phyloP scores from a whole-genome alignment of 176 grass and related monocot species.

The Themeda triandra region DNA sequence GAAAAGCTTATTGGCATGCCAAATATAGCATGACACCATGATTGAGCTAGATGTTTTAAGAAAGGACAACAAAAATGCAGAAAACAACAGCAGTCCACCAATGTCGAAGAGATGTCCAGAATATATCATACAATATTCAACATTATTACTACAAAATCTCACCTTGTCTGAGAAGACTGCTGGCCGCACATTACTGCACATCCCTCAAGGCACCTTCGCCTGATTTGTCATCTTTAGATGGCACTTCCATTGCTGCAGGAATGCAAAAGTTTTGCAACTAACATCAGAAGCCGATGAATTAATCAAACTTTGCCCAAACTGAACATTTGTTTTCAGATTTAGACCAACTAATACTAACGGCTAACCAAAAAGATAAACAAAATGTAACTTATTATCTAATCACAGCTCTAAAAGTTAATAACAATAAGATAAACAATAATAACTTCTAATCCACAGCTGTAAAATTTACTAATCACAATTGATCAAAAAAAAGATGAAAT shows the following conservation, averaged over 20 bases:
- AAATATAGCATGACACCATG: no score
- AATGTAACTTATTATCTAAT: no score
- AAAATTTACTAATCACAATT: not conserved
- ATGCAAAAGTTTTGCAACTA: not conserved
- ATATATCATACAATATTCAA: not conserved
- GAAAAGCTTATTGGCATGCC: no score
- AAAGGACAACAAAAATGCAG: not conserved
- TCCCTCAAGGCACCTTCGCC: not conserved
- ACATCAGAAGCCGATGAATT: not conserved
- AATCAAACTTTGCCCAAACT: not conserved
- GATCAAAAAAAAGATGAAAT: no score
- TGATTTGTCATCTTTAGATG: not conserved
- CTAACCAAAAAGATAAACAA: no score
- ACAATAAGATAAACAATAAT: no score
- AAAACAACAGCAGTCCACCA: not conserved
- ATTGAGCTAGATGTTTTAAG: no score
- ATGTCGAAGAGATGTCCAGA: not conserved
- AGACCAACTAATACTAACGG: no score
- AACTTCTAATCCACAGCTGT: not conserved
- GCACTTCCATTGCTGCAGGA: not conserved
- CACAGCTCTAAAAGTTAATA: not conserved
- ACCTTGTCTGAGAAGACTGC: not conserved
- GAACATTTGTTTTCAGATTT: not conserved
- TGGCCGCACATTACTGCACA: not conserved
- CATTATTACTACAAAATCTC: not conserved